phyloP scores from a whole-genome alignment of 495 filamentous ascomycete species.

The Lasiosphaeria miniovina region DNA sequence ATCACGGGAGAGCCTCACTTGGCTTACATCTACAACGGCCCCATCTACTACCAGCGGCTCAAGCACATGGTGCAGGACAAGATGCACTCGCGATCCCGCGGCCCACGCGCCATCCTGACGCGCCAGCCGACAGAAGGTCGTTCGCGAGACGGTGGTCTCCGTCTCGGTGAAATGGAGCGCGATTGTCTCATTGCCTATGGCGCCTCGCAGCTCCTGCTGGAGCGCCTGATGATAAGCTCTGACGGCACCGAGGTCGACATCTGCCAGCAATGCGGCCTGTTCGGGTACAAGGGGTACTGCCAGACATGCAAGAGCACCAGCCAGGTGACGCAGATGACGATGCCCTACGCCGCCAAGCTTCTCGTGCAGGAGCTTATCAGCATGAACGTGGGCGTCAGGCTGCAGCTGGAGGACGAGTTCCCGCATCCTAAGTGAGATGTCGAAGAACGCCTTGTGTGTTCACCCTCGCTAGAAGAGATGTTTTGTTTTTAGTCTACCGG shows the following conservation, averaged over 20 bases:
- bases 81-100: constrained; percentile 93
- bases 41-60: constrained; percentile 99
- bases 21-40: constrained; percentile 96
- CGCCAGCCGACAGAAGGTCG: constrained; percentile 96
- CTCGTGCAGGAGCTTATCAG: constrained; percentile 93
- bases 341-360: constrained; percentile 98
- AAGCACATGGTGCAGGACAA: constrained; percentile 99
- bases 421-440: constrained; percentile 47
- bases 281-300: constrained; percentile 93
- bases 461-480: too few relatives aligned
- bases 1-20: constrained; percentile 92
- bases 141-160: constrained; percentile 84
- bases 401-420: constrained; percentile 91
- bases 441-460: too few relatives aligned
- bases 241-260: constrained; percentile 90
- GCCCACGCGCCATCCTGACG: constrained; percentile 86
- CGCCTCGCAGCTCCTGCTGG: constrained; percentile 84
- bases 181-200: constrained; percentile 97
- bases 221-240: constrained; percentile 89
- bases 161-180: constrained; percentile 98
- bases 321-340: constrained; percentile 82
- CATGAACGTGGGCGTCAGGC: constrained; percentile 89
- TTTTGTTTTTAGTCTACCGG: too few relatives aligned
- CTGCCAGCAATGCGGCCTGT: constrained; percentile 87
- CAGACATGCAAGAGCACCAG: constrained; percentile 80